These are phyloP conservation scores for Aspergillus hiratsukae DNA, from an alignment of 2,329 filamentous ascomycete species.

Conservation along the genomic window DNA sequence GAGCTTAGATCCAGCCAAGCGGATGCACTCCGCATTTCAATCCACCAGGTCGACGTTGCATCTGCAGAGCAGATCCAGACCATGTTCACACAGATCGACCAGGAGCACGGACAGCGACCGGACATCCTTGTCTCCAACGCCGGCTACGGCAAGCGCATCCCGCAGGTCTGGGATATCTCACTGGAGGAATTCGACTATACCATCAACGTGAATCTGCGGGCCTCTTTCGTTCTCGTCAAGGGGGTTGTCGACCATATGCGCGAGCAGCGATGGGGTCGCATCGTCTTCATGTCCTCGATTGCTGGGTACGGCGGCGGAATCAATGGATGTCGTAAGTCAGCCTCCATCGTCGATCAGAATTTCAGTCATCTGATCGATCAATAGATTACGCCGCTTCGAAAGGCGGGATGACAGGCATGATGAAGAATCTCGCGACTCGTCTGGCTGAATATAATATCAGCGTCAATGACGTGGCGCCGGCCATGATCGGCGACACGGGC, in stretches of 20 bases:
- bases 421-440: constrained; percentile 59
- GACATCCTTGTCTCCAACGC: constrained; percentile 66
- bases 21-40: constrained; percentile 42
- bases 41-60: constrained; percentile 57
- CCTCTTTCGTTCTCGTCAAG: constrained; percentile 60
- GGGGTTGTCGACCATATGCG: constrained; percentile 59
- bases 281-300: constrained; percentile 62
- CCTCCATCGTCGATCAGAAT: background rate
- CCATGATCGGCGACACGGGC: constrained; percentile 62
- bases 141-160: constrained; percentile 60
- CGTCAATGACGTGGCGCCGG: constrained; percentile 64
- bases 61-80: constrained; percentile 49
- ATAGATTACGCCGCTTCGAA: constrained; percentile 55
- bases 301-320: constrained; percentile 60
- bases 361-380: background rate
- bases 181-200: constrained; percentile 63
- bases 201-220: constrained; percentile 57
- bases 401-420: constrained; percentile 60
- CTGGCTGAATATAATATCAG: constrained; percentile 59
- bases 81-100: constrained; percentile 53
- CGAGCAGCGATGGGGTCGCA: constrained; percentile 56
- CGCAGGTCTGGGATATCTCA: constrained; percentile 54
- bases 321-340: constrained; percentile 53
- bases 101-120: constrained; percentile 50
- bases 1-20: constrained; percentile 35